Evolutionary conservation across 2,329 filamentous ascomycete genomes (phyloP).

Genomic region (Trichoderma arundinaceum): DNA sequence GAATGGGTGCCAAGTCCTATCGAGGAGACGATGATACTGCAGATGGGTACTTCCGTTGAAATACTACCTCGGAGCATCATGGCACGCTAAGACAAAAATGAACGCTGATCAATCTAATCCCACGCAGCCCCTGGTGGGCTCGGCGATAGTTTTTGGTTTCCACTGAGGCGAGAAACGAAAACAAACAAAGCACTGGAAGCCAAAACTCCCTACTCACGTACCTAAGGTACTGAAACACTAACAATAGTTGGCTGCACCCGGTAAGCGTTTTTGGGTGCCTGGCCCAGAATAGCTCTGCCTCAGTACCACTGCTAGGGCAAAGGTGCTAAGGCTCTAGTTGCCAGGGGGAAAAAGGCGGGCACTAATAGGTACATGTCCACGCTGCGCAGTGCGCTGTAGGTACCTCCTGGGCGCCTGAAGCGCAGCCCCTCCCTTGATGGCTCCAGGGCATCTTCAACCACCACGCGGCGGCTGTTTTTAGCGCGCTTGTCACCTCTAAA

Average conservation of each 20-base stretch:
- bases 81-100: constrained; percentile 15
- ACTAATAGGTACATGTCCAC: neutral
- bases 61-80: neutral
- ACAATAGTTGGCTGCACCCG: too few species aligned
- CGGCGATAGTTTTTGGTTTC: constrained; percentile 4
- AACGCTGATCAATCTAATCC: neutral
- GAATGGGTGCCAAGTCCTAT: neutral
- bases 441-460: constrained; percentile 24
- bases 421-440: constrained; percentile 1
- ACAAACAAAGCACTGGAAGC: neutral
- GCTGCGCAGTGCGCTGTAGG: constrained; percentile 1
- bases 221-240: too few species aligned
- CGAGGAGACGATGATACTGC: neutral
- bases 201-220: neutral
- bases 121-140: constrained; percentile 11
- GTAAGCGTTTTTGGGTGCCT: neutral
- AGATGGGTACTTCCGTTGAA: neutral
- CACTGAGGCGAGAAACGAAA: neutral
- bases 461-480: constrained; percentile 30
- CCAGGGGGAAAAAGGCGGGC: neutral
- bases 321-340: too few species aligned
- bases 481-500: constrained; percentile 31
- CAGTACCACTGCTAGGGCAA: too few species aligned
- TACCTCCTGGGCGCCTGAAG: constrained; percentile 1
- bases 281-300: neutral